These are phyloP conservation scores for Eucalyptus marginata DNA, from an alignment of 345 rosid genomes.

Conservation along the genomic window DNA sequence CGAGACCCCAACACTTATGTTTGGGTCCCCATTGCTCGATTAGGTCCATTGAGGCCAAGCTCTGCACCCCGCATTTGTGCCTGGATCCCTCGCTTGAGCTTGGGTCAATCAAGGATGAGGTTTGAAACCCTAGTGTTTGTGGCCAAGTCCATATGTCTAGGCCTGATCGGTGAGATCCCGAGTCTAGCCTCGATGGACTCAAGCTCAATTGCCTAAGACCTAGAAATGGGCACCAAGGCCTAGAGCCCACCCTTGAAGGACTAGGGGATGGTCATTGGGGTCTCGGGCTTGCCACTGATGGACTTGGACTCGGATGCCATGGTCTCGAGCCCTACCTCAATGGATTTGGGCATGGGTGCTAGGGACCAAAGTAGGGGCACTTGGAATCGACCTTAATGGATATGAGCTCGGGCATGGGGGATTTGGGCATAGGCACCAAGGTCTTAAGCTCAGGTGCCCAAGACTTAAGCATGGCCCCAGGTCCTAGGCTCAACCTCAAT, in stretches of 20 bases:
- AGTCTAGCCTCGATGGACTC: rapidly evolving
- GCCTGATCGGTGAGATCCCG: rapidly evolving
- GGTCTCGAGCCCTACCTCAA: neutral
- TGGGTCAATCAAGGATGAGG: neutral
- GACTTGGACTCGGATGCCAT: neutral
- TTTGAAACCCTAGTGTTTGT: neutral
- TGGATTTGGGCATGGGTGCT: neutral
- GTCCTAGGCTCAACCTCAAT: neutral
- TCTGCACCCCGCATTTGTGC: rapidly evolving
- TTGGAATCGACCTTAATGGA: neutral
- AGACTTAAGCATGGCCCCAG: neutral
- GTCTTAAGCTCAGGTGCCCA: rapidly evolving
- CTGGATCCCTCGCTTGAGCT: rapidly evolving
- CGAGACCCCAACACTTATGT: rapidly evolving
- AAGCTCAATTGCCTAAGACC: neutral
- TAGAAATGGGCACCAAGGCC: neutral
- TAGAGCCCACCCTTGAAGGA: neutral
- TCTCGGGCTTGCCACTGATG: rapidly evolving
- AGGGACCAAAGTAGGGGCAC: neutral
- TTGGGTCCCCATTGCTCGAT: neutral
- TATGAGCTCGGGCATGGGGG: neutral
- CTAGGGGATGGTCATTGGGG: neutral
- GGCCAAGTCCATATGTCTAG: neutral
- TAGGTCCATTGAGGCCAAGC: neutral
- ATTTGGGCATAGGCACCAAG: rapidly evolving